Evolutionary conservation across 306 rosid species (phyloP).

Genomic region (Castanea sativa): DNA sequence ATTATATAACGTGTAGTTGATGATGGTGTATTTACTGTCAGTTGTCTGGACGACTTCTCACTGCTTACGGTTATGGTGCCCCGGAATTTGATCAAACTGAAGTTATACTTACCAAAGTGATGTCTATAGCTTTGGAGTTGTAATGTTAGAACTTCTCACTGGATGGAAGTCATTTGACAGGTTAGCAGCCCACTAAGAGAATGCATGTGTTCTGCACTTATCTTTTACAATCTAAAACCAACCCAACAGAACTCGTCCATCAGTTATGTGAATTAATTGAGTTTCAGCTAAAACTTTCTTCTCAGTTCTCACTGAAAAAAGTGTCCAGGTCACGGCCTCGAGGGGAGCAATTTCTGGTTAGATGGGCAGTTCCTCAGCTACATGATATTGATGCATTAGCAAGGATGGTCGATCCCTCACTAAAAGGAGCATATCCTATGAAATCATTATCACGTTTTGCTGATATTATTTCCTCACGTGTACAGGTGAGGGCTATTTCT

Average conservation of each 20-base stretch:
- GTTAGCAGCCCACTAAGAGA: constrained; percentile 30
- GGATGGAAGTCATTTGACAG: constrained; percentile 77
- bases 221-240: background rate
- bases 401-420: constrained; percentile 80
- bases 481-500: constrained; percentile 48
- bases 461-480: constrained; percentile 73
- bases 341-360: constrained; percentile 71
- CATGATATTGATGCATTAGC: constrained; percentile 87
- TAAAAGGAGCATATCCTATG: constrained; percentile 55
- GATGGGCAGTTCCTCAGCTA: constrained; percentile 91
- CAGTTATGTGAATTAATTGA: constrained; percentile 6
- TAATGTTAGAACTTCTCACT: constrained; percentile 86
- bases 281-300: constrained; percentile 11
- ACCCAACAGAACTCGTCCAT: background rate
- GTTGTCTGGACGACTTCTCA: constrained; percentile 59
- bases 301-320: background rate
- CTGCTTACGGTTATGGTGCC: constrained; percentile 64
- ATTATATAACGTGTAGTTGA: constrained; percentile 11
- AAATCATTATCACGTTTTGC: constrained; percentile 84
- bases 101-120: constrained; percentile 72
- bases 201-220: background rate
- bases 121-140: constrained; percentile 80
- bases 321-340: constrained; percentile 60
- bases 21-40: constrained; percentile 29
- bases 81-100: constrained; percentile 85